A percentile compares a stretch with the other conserved stretches of the same genome.
Evolutionary conservation across 176 grass and related monocot genomes (phyloP).

Genomic region (Eragrostis curvula): DNA sequence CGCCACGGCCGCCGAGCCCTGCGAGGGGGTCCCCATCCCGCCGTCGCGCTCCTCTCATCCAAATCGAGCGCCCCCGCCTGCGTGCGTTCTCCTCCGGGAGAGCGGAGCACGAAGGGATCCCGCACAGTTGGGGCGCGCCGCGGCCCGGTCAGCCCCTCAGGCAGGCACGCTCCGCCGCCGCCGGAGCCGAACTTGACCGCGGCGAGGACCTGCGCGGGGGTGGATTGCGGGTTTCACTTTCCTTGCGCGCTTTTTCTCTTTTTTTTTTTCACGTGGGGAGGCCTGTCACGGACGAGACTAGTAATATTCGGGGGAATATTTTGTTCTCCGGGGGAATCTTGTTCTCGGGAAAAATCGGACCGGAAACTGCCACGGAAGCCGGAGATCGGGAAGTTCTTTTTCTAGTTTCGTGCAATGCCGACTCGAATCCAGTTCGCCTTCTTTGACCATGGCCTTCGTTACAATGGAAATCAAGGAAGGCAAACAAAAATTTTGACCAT

Average conservation of each 20-base stretch:
- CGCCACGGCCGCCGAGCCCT: constrained; percentile 75
- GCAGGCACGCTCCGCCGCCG: constrained; percentile 3
- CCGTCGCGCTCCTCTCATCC: constrained; percentile 54
- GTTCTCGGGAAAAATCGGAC: background rate
- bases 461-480: too few species aligned
- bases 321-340: too few species aligned
- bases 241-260: constrained; percentile 1
- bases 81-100: constrained; percentile 34
- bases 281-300: background rate
- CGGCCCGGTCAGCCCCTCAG: background rate
- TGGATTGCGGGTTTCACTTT: constrained; percentile 33
- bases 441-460: too few species aligned
- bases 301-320: constrained; percentile 24
- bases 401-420: background rate
- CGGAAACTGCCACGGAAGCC: background rate
- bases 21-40: constrained; percentile 73
- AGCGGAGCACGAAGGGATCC: constrained; percentile 42
- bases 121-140: background rate
- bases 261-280: background rate
- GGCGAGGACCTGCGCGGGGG: constrained; percentile 30
- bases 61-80: constrained; percentile 46
- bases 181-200: constrained; percentile 50
- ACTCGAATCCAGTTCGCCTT: background rate
- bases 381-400: background rate
- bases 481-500: too few species aligned